Conservation (phyloP, 2,329 filamentous ascomycete species). For the Hypocrella siamensis region DNA sequence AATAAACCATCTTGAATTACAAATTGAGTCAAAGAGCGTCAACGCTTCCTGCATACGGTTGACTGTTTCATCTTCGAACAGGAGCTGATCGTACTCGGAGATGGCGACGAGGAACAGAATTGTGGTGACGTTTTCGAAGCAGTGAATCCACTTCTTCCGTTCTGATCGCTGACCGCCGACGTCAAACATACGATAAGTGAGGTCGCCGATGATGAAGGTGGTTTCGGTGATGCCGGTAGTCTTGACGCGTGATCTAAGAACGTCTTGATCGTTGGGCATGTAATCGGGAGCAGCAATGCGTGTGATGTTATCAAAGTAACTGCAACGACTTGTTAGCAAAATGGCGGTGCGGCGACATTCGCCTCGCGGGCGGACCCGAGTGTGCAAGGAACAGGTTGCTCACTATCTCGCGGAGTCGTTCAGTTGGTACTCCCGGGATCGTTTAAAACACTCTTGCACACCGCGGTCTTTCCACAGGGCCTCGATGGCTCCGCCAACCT, state of each 20-base stretch:
- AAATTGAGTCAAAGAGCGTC: slow-evolving; percentile 75
- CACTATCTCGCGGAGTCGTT: slow-evolving; percentile 96
- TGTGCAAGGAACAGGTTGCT: too few relatives aligned
- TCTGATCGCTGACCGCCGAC: slow-evolving; percentile 85
- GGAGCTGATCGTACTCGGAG: slow-evolving; percentile 88
- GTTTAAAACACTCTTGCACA: slow-evolving; percentile 89
- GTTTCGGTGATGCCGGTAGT: slow-evolving; percentile 96
- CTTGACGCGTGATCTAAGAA: slow-evolving; percentile 74
- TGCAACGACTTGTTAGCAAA: slow-evolving; percentile 24
- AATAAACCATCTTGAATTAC: slow-evolving; percentile 82
- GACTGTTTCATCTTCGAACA: slow-evolving; percentile 93
- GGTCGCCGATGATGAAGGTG: slow-evolving; percentile 76
- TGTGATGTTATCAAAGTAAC: slow-evolving; percentile 91
- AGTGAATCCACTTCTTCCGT: slow-evolving; percentile 95
- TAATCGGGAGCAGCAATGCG: slow-evolving; percentile 85
- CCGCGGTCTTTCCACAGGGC: slow-evolving; percentile 85
- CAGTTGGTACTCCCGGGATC: slow-evolving; percentile 88
- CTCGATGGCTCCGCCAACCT: slow-evolving; percentile 86
- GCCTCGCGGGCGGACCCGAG: too few relatives aligned
- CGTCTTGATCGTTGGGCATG: slow-evolving; percentile 90
- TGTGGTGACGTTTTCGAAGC: slow-evolving; percentile 93
- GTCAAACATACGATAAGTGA: slow-evolving; percentile 95
- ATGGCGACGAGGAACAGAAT: slow-evolving; percentile 95
- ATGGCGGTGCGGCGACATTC: too few relatives aligned
- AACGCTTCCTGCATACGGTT: slow-evolving; percentile 87